Evolutionary conservation across 768 basidiomycete species (phyloP).

Genomic region (Hydnum rufescens): DNA sequence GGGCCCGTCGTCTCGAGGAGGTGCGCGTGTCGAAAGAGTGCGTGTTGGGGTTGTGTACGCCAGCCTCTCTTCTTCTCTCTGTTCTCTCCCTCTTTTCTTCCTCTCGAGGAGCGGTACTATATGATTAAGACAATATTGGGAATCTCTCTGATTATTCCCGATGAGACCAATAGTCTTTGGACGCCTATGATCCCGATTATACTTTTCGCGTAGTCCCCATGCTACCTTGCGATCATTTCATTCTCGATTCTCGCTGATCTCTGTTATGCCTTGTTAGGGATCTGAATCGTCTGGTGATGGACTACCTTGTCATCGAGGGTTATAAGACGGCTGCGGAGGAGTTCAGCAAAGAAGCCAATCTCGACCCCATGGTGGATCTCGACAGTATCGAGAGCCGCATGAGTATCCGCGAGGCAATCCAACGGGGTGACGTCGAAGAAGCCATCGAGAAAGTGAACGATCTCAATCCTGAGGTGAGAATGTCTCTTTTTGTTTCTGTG

Average conservation of each 20-base stretch:
- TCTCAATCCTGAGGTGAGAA: slow-evolving; percentile 83
- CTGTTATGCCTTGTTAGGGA: slow-evolving; percentile 40
- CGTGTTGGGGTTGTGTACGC: slow-evolving; percentile 22
- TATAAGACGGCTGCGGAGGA: slow-evolving; percentile 93
- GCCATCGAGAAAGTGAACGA: slow-evolving; percentile 94
- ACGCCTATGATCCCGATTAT: slow-evolving; percentile 54
- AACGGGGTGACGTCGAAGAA: slow-evolving; percentile 85
- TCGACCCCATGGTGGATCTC: slow-evolving; percentile 59
- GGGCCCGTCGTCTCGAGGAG: slow-evolving; percentile 66
- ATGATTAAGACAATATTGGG: slow-evolving; percentile 71
- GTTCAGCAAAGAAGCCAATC: slow-evolving; percentile 73
- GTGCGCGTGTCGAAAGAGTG: slow-evolving; percentile 78
- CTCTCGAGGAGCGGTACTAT: slow-evolving; percentile 9
- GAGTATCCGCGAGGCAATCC: slow-evolving; percentile 83
- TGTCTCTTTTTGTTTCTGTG: slow-evolving; percentile 7
- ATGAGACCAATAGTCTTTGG: slow-evolving; percentile 55
- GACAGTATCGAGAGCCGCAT: slow-evolving; percentile 86
- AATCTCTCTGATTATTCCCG: slow-evolving; percentile 87
- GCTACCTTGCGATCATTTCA: slow-evolving; percentile 10
- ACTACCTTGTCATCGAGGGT: slow-evolving; percentile 94
- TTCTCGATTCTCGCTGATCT: too few relatives aligned
- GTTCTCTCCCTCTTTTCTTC: slow-evolving; percentile 8
- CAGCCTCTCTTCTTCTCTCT: not conserved
- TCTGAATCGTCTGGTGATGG: slow-evolving; percentile 84
- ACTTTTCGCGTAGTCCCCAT: slow-evolving; percentile 16